Evolutionary conservation across 192 early-diverging fungal species (phyloP), one percentile per base, ranked within the genome.

Genomic region (Mortierella hygrophila): DNA sequence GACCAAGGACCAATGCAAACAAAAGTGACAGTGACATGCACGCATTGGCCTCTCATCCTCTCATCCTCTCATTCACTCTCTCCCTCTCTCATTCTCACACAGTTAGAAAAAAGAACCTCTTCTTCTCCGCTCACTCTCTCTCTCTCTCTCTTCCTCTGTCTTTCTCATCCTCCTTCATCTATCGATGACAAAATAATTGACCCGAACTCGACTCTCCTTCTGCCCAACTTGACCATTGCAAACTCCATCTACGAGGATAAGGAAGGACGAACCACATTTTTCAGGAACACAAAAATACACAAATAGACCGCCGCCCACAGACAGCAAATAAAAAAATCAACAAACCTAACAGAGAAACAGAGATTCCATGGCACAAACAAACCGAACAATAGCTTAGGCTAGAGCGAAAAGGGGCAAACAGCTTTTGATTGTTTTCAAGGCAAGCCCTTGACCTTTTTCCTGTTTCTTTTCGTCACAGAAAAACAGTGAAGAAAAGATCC

Each of bases 1-100:
- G 8, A 65, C 60, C 60, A 65, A 26, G 57, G 23, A 65, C 60
- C 60, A 32, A 65, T 60, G 57, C 57, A n/a, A n/a, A 60, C 57
- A 60, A 60, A 21, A 60, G n/a, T 21, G 20, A 55, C 16, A 55
- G 21, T 7, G 21, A 65, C 16, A 65, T 65, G 60, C 60, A 32
- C 60, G 60, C 60, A 65, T 65, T 65, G 60, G 60, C 60, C 26
- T 65, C 60, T 65, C 60, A 32, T 65, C 11, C 13, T 65, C 2
- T 65, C 1, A 0, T 26, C 15, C 13, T 15, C 10, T 63, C 29
- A 15, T 11, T 29, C 29, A 18, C 49, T 52, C 49, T 52, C 49
- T 18, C 49, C 21, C 49, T 18, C 4, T 52, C 49, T 5, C 18
- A 21, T 52, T 52, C 49, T 18, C 49, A 52, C 49, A 52, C 49